These are phyloP conservation scores for Patellifolia procumbens DNA, from an alignment of 179 eudicot genomes.

Conservation along the genomic window DNA sequence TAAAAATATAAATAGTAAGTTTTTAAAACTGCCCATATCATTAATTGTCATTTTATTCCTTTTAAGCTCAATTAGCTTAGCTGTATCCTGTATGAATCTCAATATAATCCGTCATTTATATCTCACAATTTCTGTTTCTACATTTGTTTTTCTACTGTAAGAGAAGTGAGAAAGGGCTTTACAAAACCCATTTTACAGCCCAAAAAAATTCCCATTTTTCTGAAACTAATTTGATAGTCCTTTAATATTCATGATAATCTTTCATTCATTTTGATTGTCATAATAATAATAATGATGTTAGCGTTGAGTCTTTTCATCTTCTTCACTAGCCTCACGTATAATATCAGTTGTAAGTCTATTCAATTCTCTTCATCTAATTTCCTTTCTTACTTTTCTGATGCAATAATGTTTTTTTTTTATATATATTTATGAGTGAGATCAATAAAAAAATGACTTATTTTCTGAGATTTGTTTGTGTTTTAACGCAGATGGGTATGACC, in stretches of 20 bases:
- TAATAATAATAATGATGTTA: neutral
- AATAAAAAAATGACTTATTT: neutral
- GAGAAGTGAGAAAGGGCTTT: neutral
- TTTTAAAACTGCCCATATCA: slow-evolving; percentile 1
- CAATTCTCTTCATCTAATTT: neutral
- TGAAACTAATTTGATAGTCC: neutral
- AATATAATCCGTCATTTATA: neutral
- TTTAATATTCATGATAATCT: neutral
- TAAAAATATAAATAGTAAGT: neutral
- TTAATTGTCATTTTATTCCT: slow-evolving; percentile 3
- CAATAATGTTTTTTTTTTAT: neutral
- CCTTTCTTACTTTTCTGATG: neutral
- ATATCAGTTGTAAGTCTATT: slow-evolving; percentile 23
- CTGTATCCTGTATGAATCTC: too few relatives aligned
- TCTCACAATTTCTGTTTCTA: neutral
- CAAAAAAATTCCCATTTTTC: too few relatives aligned
- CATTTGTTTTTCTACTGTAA: slow-evolving; percentile 1
- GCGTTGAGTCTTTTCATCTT: slow-evolving; percentile 29
- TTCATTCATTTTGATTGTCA: neutral
- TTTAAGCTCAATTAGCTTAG: slow-evolving; percentile 10
- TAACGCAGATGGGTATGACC: slow-evolving; percentile 76
- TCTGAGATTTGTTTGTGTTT: neutral
- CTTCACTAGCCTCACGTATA: slow-evolving; percentile 21
- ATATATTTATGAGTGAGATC: neutral
- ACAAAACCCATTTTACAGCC: neutral